phyloP scores from a whole-genome alignment of 1,139 yeast species.

The Kurtzmaniella quercitrusa region DNA sequence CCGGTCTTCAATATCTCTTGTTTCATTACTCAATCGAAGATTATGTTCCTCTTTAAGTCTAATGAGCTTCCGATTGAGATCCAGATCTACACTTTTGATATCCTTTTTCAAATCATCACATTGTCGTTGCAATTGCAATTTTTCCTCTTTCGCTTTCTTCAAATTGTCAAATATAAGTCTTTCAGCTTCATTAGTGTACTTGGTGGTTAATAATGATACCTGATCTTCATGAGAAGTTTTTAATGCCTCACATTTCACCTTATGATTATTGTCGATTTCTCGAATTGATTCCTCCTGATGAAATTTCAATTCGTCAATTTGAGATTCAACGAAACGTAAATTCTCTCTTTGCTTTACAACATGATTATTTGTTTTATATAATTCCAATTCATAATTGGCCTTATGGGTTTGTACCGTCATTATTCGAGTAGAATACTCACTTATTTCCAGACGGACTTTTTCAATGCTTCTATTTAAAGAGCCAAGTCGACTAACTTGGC shows the following conservation, averaged over 20 bases:
- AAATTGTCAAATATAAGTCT: conserved; percentile 25
- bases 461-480: conserved; percentile 14
- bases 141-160: conserved; percentile 21
- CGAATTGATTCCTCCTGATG: conserved; percentile 23
- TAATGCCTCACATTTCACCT: conserved; percentile 29
- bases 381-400: conserved; percentile 29
- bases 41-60: conserved; percentile 25
- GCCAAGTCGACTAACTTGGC: conserved; percentile 9
- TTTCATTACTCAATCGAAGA: conserved; percentile 13
- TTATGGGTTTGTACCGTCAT: conserved; percentile 35
- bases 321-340: conserved; percentile 17
- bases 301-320: conserved; percentile 25
- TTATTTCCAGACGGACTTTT: conserved; percentile 14
- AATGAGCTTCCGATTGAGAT: conserved; percentile 20
- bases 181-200: conserved; percentile 32
- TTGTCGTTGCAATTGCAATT: conserved; percentile 13
- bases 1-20: neutral
- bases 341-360: conserved; percentile 19
- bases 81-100: conserved; percentile 15
- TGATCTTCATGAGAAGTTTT: conserved; percentile 30
- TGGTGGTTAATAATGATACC: conserved; percentile 34
- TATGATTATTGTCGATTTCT: conserved; percentile 30
- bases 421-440: conserved; percentile 18
- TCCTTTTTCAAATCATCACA: conserved; percentile 14
- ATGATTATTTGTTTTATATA: conserved; percentile 37